Evolutionary conservation across 2,329 filamentous ascomycete species (phyloP), one percentile per base, ranked within the genome.

Genomic region (Chrysoporthe austroafricana): DNA sequence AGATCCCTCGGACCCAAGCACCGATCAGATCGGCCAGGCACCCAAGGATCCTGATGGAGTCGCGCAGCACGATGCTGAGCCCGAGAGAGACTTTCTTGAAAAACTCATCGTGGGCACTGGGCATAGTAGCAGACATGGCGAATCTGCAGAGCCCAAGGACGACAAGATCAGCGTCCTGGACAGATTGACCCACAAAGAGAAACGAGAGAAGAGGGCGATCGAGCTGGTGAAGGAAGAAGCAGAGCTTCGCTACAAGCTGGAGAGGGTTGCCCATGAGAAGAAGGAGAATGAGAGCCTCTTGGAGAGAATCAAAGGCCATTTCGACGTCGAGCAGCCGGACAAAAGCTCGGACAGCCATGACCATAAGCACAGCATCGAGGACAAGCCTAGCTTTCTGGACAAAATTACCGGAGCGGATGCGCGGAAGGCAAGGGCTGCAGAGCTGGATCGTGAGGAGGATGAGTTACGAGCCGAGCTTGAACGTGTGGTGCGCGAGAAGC

Each of bases 201-300:
- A 69, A 58, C 39, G 67, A 7, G 63, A 69, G 44, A 63, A 63
- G 63, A 66, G 58, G 43, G 63, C 59, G 26, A 44, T 43, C 32
- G 67, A 69, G 21, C 43, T 69, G 18, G 64, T 57, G 8, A 60
- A 62, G 4, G 43, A 43, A 21, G 63, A 69, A 50, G 60, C 52
- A 4, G 67, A 69, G 43, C 34, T 69, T 44, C n/a, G 44, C 34
- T 56, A 56, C 5, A 60, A 63, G 36, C 50, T 69, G 14, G 44
- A 52, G 16, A 63, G 62, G 52, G 43, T 69, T 18, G 56, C 48
- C 52, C 63, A 66, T 6, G 59, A 69, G 26, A 66, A 69, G 63
- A 69, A 66, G 63, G 63, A 69, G 14, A 69, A 69, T 44, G 58
- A 69, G 59, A 60, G 66, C 43, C 44, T 69, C n/a, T 44, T 69